A percentile compares a stretch with the other conserved stretches of the same genome.
Conservation (phyloP, 129 eudicot species). For the Artemisia argyi region DNA sequence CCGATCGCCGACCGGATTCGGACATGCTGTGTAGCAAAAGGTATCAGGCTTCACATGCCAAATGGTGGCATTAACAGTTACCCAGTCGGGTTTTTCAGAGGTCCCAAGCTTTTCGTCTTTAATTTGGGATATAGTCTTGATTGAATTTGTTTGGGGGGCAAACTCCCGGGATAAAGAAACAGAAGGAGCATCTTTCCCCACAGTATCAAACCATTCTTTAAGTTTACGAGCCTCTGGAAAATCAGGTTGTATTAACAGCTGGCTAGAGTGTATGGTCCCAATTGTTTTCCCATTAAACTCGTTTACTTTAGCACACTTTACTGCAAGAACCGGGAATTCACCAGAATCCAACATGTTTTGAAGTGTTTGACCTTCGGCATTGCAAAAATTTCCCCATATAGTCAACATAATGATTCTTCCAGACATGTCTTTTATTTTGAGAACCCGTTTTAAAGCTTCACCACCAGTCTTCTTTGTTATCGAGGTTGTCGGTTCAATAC, state of each 20-base stretch:
- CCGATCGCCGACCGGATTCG: slow-evolving; percentile 60
- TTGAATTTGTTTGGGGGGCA: slow-evolving; percentile 42
- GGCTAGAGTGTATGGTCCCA: slow-evolving; percentile 65
- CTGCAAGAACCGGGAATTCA: slow-evolving; percentile 66
- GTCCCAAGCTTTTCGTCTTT: slow-evolving; percentile 92
- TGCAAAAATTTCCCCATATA: slow-evolving; percentile 87
- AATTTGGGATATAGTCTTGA: slow-evolving; percentile 72
- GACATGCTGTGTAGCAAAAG: slow-evolving; percentile 90
- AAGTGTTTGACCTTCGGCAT: slow-evolving; percentile 75
- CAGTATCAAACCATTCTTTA: slow-evolving; percentile 65
- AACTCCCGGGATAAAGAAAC: slow-evolving; percentile 62
- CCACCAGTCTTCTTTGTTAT: slow-evolving; percentile 64
- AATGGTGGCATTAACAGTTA: slow-evolving; percentile 60
- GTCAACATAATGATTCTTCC: slow-evolving; percentile 79
- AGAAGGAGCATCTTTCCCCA: slow-evolving; percentile 57
- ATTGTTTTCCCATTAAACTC: slow-evolving; percentile 80
- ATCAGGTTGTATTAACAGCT: slow-evolving; percentile 80
- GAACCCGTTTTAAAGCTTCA: slow-evolving; percentile 64
- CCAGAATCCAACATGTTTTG: slow-evolving; percentile 71
- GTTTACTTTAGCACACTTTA: slow-evolving; percentile 65
- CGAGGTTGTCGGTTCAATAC: slow-evolving; percentile 49
- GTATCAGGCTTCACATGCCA: slow-evolving; percentile 54
- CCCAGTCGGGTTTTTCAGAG: slow-evolving; percentile 81
- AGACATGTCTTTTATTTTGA: slow-evolving; percentile 74
- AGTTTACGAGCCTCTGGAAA: slow-evolving; percentile 69